Base-by-base conservation (phyloP, 164 flowering plant species). In the Hamamelis virginiana region DNA sequence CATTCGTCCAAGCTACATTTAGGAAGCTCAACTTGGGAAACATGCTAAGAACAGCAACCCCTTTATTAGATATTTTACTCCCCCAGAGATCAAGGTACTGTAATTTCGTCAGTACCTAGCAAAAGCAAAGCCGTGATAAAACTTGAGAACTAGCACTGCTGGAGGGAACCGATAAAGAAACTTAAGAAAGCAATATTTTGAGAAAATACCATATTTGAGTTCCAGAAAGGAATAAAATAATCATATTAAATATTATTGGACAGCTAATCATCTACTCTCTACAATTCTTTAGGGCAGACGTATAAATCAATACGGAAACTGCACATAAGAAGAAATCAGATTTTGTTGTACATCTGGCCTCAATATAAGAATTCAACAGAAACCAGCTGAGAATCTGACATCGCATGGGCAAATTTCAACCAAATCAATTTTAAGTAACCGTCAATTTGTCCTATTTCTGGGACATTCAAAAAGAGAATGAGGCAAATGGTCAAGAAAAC, bases 31-130 rank as follows among this genome's bases (percentile, higher is more conserved):
- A 77, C 63, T 75, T 77, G 18, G 86, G 85, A 46, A 91, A 91
- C 66, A 16, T 70, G 67, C 66, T 72, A 62, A 95, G 85, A 69
- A 77, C 16, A 59, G 50, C 48, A 63, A 75, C 88, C 44, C 97
- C 97, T 60, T 74, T 53, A 59, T 92, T 76, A 14, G 98, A 80
- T 80, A 95, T 73, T 63, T 82, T 80, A 74, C 93, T 92, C 27
- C 99, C 97, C 99, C 99, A 95, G 23, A 95, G 77, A 65, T 92
- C 98, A 55, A 92, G 85, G 76, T 89, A 67, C 66, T 91, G 80
- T 64, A 91, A 78, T 46, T 88, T 82, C 72, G 81, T 85, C 61
- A 95, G 77, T 8, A 75, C 90, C 99, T 95, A 73, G 19, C 15
- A 70, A 72, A 9, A 59, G 68, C 43, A 74, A 28, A 73, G 45